A percentile compares a stretch with the other conserved stretches of the same genome.
Conservation (phyloP, 2,329 filamentous ascomycete species). For the Diaporthe sp. region DNA sequence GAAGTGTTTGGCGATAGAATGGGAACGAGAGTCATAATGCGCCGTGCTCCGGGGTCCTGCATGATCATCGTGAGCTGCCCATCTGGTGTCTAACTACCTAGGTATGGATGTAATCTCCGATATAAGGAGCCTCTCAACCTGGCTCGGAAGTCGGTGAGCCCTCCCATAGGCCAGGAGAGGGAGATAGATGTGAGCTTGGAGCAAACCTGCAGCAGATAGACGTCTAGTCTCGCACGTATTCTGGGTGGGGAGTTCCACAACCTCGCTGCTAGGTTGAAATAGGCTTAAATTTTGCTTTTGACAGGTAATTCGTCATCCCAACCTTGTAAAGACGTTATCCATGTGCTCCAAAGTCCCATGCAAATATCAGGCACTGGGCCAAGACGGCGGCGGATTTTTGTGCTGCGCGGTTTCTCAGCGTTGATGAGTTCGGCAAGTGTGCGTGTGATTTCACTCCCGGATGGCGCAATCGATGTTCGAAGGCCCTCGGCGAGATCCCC, state of each 20-base stretch:
- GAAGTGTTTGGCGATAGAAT: not conserved
- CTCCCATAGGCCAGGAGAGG: not conserved
- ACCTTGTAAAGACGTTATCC: slow-evolving; percentile 30
- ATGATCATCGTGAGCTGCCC: not conserved
- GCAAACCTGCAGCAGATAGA: not conserved
- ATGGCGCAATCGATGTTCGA: slow-evolving; percentile 27
- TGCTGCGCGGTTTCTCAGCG: slow-evolving; percentile 1
- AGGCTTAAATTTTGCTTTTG: slow-evolving; percentile 1
- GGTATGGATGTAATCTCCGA: not conserved
- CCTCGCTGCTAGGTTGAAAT: slow-evolving; percentile 2
- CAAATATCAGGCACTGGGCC: not conserved
- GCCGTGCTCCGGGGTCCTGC: not conserved
- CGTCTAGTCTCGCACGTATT: not conserved
- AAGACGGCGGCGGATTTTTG: slow-evolving; percentile 1
- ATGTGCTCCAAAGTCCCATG: not conserved
- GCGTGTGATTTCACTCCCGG: slow-evolving; percentile 17
- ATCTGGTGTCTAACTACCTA: too few species aligned
- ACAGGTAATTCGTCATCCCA: slow-evolving; percentile 1
- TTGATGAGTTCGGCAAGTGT: not conserved
- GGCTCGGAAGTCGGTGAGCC: not conserved
- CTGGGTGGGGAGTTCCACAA: not conserved
- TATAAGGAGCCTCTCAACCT: not conserved
- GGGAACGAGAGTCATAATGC: too few species aligned
- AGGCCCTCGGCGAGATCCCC: not conserved
- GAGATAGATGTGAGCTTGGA: not conserved